A percentile compares a stretch with the other conserved stretches of the same genome.
phyloP scores from a whole-genome alignment of 371 early-diverging fungal species.

The Syncephalastrum contaminatum region DNA sequence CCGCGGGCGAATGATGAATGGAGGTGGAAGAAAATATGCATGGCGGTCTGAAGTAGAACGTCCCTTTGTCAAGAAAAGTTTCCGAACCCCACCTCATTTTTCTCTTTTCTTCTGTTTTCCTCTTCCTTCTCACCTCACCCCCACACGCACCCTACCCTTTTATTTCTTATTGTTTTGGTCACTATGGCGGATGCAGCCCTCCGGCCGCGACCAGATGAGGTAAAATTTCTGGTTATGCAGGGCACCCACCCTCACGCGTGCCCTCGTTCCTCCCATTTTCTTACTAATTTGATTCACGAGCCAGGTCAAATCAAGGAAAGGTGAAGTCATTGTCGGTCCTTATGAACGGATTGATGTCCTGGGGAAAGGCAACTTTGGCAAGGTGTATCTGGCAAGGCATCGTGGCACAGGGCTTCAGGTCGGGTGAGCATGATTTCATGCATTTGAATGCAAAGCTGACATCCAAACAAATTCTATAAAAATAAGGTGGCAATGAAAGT shows the following conservation, averaged over 20 bases:
- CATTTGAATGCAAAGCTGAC: not conserved
- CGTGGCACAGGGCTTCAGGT: constrained; percentile 63
- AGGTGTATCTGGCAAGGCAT: constrained; percentile 77
- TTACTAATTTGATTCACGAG: no score
- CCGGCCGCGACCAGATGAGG: constrained; percentile 6
- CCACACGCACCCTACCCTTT: no score
- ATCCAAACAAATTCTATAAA: not conserved
- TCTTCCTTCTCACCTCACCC: not conserved
- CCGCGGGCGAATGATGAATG: not conserved
- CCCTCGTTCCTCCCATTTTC: no score
- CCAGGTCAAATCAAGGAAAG: constrained; percentile 13
- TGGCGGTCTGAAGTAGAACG: constrained; percentile 12
- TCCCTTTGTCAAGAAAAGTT: constrained; percentile 8
- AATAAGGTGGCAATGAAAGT: constrained; percentile 63
- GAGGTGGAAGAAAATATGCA: constrained; percentile 1
- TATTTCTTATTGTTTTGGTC: no score
- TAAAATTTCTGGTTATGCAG: constrained; percentile 1
- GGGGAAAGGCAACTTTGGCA: constrained; percentile 85
- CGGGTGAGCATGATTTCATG: not conserved
- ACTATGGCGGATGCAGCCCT: no score
- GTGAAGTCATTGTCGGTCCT: constrained; percentile 14
- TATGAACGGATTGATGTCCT: constrained; percentile 54
- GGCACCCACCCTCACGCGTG: not conserved
- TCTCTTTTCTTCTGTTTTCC: constrained; percentile 7
- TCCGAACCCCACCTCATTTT: constrained; percentile 6